phyloP scores from a whole-genome alignment of 208 protist species.

The Leishmania gerbilli region DNA sequence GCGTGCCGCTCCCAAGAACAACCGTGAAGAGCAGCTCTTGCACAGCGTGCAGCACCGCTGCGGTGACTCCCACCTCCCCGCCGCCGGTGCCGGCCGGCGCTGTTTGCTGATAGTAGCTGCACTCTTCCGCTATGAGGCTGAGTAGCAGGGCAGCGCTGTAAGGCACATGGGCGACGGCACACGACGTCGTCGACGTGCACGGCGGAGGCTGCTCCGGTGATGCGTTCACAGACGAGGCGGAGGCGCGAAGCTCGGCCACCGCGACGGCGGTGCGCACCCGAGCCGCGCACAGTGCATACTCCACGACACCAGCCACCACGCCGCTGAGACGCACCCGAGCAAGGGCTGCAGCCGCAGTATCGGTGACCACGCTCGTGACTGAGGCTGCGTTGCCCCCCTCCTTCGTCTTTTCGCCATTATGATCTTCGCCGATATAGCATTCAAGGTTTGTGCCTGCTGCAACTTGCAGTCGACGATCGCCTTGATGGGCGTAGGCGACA shows the following conservation, averaged over 20 bases:
- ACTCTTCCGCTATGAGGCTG: constrained; percentile 20
- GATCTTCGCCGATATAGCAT: background rate
- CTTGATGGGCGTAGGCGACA: constrained; percentile 26
- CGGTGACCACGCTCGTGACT: background rate
- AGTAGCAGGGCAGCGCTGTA: constrained; percentile 28
- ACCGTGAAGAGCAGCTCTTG: constrained; percentile 71
- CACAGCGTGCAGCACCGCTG: constrained; percentile 40
- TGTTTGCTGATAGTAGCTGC: constrained; percentile 23
- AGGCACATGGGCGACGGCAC: constrained; percentile 4
- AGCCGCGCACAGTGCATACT: constrained; percentile 49
- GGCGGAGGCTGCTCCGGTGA: background rate
- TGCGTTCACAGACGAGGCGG: constrained; percentile 13
- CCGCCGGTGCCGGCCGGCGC: constrained; percentile 5
- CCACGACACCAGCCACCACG: constrained; percentile 64
- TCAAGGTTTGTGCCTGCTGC: constrained; percentile 4
- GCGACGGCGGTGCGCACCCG: constrained; percentile 20
- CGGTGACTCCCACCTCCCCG: background rate
- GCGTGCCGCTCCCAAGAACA: constrained; percentile 45
- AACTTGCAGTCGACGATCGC: constrained; percentile 18
- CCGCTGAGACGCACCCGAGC: constrained; percentile 33
- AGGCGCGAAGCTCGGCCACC: constrained; percentile 13
- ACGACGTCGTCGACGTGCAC: background rate
- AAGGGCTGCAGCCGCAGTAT: background rate
- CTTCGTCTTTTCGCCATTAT: background rate
- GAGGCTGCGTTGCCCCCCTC: background rate